Conservation (phyloP, 768 basidiomycete species). For the Pleurotus tuoliensis region DNA sequence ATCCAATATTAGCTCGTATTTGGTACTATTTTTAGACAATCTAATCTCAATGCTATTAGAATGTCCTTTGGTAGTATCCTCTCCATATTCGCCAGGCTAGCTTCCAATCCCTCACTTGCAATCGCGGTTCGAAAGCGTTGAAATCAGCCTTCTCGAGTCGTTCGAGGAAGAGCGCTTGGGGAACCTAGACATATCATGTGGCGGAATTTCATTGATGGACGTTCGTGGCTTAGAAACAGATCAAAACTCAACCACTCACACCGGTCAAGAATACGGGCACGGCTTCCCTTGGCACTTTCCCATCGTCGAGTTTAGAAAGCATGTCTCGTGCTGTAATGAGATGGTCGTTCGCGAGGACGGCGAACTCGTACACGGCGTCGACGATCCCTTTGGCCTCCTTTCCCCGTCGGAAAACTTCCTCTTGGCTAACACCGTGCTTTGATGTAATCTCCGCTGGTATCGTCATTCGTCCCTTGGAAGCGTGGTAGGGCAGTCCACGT, state of each 20-base stretch:
- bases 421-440: conserved; percentile 72
- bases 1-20: conserved; percentile 3
- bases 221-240: conserved; percentile 1
- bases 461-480: conserved; percentile 62
- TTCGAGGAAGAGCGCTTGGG: conserved; percentile 59
- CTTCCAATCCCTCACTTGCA: conserved; percentile 72
- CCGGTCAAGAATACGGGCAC: conserved; percentile 72
- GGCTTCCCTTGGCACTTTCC: conserved; percentile 50
- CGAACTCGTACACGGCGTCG: conserved; percentile 82
- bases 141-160: conserved; percentile 69
- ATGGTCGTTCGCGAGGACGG: conserved; percentile 77
- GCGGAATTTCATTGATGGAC: conserved; percentile 6
- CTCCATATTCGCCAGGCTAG: conserved; percentile 68
- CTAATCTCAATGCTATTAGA: conserved; percentile 23
- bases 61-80: conserved; percentile 34
- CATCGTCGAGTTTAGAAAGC: conserved; percentile 46
- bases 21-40: background rate
- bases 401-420: conserved; percentile 68
- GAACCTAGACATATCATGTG: conserved; percentile 42
- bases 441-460: conserved; percentile 83
- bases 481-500: conserved; percentile 76
- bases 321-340: conserved; percentile 69
- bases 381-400: conserved; percentile 55
- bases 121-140: conserved; percentile 60
- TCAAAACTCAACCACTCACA: conserved; percentile 41